phyloP scores from a whole-genome alignment of 2,329 filamentous ascomycete species.

The Exophiala lecanii-corni region DNA sequence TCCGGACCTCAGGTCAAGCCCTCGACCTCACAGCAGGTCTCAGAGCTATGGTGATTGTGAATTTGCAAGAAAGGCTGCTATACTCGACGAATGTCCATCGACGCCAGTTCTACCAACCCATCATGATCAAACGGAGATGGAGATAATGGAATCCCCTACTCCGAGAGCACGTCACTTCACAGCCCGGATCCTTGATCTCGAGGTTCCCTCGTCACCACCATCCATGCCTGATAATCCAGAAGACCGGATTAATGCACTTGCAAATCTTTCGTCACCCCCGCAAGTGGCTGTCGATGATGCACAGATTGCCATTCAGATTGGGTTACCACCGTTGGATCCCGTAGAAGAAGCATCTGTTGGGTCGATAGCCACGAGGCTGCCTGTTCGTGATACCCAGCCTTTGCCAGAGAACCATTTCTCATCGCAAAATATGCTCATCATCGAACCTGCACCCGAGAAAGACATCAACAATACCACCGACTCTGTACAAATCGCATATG shows the following conservation, averaged over 20 bases:
- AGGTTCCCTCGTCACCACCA: slow-evolving; percentile 27
- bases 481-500: not conserved
- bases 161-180: slow-evolving; percentile 22
- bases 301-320: slow-evolving; percentile 11
- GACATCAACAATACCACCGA: not conserved
- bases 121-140: slow-evolving; percentile 16
- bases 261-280: slow-evolving; percentile 18
- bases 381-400: not conserved
- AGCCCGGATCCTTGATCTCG: slow-evolving; percentile 19
- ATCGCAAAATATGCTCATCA: not conserved
- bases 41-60: slow-evolving; percentile 15
- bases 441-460: no score
- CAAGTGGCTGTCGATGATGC: slow-evolving; percentile 10
- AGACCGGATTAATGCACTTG: slow-evolving; percentile 1
- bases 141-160: slow-evolving; percentile 25
- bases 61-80: slow-evolving; percentile 19
- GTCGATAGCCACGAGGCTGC: no score
- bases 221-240: slow-evolving; percentile 19
- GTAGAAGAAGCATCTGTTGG: not conserved
- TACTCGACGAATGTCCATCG: slow-evolving; percentile 16
- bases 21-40: slow-evolving; percentile 25
- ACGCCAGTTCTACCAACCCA: slow-evolving; percentile 23
- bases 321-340: slow-evolving; percentile 1
- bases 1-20: slow-evolving; percentile 60
- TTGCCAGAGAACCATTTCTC: not conserved